Percentiles rank a stretch among this genome's conserved stretches.
Evolutionary conservation across 108 stramenopile genomes (phyloP).

Genomic region (Mediolabrus comicus): DNA sequence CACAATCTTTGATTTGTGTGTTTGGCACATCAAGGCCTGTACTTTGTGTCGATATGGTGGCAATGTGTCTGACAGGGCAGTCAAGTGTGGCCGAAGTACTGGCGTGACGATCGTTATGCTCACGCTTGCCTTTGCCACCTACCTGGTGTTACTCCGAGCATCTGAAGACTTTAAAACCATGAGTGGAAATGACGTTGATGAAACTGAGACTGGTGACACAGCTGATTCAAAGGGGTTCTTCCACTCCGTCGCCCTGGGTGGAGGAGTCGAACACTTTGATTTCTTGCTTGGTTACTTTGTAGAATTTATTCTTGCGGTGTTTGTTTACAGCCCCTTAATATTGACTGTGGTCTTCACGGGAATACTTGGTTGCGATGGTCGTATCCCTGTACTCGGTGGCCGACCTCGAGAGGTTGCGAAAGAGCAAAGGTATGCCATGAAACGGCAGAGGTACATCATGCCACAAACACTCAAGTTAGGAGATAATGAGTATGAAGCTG

Average conservation of each 20-base stretch:
- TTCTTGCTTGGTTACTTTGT: conserved; percentile 64
- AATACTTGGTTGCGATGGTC: conserved; percentile 53
- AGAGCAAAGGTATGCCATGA: conserved; percentile 41
- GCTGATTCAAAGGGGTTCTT: conserved; percentile 37
- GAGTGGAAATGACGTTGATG: background rate
- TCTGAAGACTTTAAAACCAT: conserved; percentile 7
- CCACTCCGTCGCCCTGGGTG: conserved; percentile 13
- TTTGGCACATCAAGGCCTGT: conserved; percentile 83
- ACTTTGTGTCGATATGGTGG: conserved; percentile 57
- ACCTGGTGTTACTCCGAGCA: conserved; percentile 57
- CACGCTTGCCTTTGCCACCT: conserved; percentile 44
- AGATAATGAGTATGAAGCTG: conserved; percentile 35
- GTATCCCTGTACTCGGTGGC: conserved; percentile 58
- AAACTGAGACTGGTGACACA: background rate
- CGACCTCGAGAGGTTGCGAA: conserved; percentile 53
- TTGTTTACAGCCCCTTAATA: conserved; percentile 65
- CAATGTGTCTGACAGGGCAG: conserved; percentile 18
- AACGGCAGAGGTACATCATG: conserved; percentile 33
- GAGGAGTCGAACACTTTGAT: conserved; percentile 43
- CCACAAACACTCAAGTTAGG: conserved; percentile 35
- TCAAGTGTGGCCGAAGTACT: conserved; percentile 28
- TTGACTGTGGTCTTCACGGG: conserved; percentile 66
- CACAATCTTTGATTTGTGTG: conserved; percentile 58
- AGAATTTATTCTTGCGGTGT: conserved; percentile 61
- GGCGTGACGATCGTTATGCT: conserved; percentile 40